Evolutionary conservation across 352 stramenopile species (phyloP).

Genomic region (Lagenidium giganteum): DNA sequence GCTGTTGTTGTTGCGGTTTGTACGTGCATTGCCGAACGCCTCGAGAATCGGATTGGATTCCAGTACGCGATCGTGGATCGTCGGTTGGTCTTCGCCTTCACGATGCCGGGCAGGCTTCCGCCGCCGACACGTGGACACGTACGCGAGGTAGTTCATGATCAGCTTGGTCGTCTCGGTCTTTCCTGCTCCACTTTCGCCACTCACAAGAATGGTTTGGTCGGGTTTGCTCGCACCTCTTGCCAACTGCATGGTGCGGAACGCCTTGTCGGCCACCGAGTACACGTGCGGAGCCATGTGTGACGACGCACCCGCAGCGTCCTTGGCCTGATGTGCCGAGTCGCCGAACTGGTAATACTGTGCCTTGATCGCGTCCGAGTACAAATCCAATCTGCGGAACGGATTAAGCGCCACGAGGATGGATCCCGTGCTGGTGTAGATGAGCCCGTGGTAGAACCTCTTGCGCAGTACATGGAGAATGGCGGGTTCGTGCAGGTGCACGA

Average conservation of each 20-base stretch:
- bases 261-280: conserved; percentile 79
- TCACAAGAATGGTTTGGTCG: conserved; percentile 94
- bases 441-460: conserved; percentile 74
- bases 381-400: conserved; percentile 62
- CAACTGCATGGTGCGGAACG: conserved; percentile 86
- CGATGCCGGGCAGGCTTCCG: conserved; percentile 1
- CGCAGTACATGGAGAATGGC: conserved; percentile 86
- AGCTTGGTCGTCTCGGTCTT: conserved; percentile 98
- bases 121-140: conserved; percentile 50
- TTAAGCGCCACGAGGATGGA: conserved; percentile 85
- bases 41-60: conserved; percentile 96
- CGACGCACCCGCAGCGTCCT: too few relatives aligned
- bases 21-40: conserved; percentile 94
- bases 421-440: conserved; percentile 88
- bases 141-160: conserved; percentile 95
- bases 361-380: conserved; percentile 73
- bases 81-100: conserved; percentile 22
- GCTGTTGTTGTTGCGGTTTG: conserved; percentile 96
- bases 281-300: conserved; percentile 77
- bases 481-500: conserved; percentile 88
- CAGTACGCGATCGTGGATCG: conserved; percentile 85
- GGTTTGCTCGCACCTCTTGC: conserved; percentile 22
- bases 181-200: conserved; percentile 91
- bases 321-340: conserved; percentile 45
- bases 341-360: conserved; percentile 60